Conservation (phyloP, 2,329 filamentous ascomycete species). For the Xylogone sp. region DNA sequence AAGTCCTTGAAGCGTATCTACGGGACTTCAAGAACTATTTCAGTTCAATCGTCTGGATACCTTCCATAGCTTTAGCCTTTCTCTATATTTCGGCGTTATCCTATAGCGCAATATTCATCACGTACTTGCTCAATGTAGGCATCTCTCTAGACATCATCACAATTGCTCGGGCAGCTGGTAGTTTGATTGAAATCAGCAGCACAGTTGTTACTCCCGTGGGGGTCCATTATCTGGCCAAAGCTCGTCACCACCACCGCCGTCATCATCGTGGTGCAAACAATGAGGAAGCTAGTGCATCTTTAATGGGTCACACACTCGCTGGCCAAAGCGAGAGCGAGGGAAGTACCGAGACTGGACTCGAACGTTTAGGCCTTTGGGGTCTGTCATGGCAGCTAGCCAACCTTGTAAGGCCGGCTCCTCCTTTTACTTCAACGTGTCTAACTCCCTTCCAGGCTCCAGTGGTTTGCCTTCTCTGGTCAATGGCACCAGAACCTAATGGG, state of each 20-base stretch:
- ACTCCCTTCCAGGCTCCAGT: constrained; percentile 27
- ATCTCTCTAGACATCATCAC: constrained; percentile 45
- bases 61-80: constrained; percentile 45
- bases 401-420: constrained; percentile 26
- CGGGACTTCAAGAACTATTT: constrained; percentile 34
- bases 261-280: constrained; percentile 11
- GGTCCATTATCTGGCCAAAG: constrained; percentile 34
- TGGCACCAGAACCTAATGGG: constrained; percentile 8
- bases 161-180: constrained; percentile 40
- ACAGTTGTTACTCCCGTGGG: constrained; percentile 48
- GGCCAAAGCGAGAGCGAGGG: constrained; percentile 7
- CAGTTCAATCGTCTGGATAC: constrained; percentile 33
- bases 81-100: constrained; percentile 53
- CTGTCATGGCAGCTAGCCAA: constrained; percentile 36
- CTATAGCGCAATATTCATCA: constrained; percentile 51
- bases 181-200: constrained; percentile 48
- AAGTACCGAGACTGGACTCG: constrained; percentile 28
- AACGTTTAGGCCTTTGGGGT: constrained; percentile 38
- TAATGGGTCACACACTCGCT: constrained; percentile 9
- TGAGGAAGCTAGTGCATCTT: constrained; percentile 13
- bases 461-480: constrained; percentile 30
- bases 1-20: constrained; percentile 18
- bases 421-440: background rate
- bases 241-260: constrained; percentile 24
- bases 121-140: constrained; percentile 47